Evolutionary conservation across 1,284 basidiomycete species (phyloP).

Genomic region (Ceratobasidium sp.): DNA sequence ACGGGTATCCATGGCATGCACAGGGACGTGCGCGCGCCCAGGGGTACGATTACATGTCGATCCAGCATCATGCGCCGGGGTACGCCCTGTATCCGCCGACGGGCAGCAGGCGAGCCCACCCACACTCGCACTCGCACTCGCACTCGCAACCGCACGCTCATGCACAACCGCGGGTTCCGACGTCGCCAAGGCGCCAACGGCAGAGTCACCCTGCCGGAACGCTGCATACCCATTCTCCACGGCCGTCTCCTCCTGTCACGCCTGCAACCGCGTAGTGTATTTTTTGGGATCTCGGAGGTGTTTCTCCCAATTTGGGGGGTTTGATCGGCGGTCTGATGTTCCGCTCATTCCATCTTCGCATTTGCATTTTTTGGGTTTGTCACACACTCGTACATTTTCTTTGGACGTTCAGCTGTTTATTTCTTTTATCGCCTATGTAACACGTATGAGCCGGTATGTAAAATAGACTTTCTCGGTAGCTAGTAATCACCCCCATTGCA

Average conservation of each 20-base stretch:
- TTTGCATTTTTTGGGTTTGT: slow-evolving; percentile 27
- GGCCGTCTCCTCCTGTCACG: slow-evolving; percentile 34
- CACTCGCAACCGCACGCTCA: not conserved
- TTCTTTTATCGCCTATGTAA: slow-evolving; percentile 26
- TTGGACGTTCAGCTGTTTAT: not conserved
- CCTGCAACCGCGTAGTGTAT: slow-evolving; percentile 29
- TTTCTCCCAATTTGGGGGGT: not conserved
- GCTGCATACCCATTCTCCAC: slow-evolving; percentile 37
- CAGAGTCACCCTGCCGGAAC: slow-evolving; percentile 29
- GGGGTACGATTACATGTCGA: slow-evolving; percentile 23
- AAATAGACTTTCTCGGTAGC: slow-evolving; percentile 37
- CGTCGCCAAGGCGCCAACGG: slow-evolving; percentile 19
- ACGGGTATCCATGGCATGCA: slow-evolving; percentile 36
- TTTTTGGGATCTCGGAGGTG: slow-evolving; percentile 5
- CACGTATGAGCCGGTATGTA: slow-evolving; percentile 39
- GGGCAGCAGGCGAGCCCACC: not conserved
- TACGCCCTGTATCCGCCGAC: slow-evolving; percentile 25
- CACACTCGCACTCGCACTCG: not conserved
- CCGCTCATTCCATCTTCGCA: not conserved
- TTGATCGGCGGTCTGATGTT: not conserved
- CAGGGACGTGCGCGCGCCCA: slow-evolving; percentile 10
- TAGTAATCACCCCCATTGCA: slow-evolving; percentile 39
- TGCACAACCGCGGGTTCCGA: not conserved
- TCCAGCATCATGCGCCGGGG: not conserved
- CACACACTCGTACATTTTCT: slow-evolving; percentile 29